Percentiles rank a stretch among this genome's conserved stretches.
Conservation (phyloP, 106 monocot genomes). For the Dendrobium huoshanense region DNA sequence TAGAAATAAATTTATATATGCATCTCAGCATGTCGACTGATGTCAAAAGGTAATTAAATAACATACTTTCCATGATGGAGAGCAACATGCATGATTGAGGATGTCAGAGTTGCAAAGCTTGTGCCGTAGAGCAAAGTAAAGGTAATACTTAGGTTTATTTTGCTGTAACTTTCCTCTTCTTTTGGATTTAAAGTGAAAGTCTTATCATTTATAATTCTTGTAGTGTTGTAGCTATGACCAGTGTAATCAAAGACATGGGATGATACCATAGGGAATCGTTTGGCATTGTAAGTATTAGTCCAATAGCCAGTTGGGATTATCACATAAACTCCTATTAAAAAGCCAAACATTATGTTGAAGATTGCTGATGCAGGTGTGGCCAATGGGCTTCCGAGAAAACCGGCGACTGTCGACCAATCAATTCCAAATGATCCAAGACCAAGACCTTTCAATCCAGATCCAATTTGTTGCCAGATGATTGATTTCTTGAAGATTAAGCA, state of each 20-base stretch:
- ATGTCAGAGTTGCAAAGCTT: conserved; percentile 56
- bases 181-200: conserved; percentile 28
- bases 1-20: too few relatives aligned
- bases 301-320: conserved; percentile 39
- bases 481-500: conserved; percentile 52
- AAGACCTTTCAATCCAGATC: conserved; percentile 40
- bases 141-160: conserved; percentile 53
- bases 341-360: conserved; percentile 37
- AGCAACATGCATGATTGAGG: conserved; percentile 61
- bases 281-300: conserved; percentile 37
- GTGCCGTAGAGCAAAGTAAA: conserved; percentile 49
- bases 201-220: conserved; percentile 26
- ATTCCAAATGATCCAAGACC: conserved; percentile 57
- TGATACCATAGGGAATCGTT: conserved; percentile 33
- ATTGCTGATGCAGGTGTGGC: conserved; percentile 29
- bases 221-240: conserved; percentile 33
- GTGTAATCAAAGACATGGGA: conserved; percentile 15
- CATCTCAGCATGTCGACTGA: too few relatives aligned
- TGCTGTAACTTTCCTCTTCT: conserved; percentile 24
- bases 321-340: conserved; percentile 21
- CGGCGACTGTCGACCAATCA: conserved; percentile 33
- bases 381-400: conserved; percentile 32
- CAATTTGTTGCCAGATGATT: conserved; percentile 47
- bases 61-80: conserved; percentile 70
- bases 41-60: too few relatives aligned